Evolutionary conservation across 345 rosid genomes (phyloP).

Genomic region (Gossypium longicalyx): DNA sequence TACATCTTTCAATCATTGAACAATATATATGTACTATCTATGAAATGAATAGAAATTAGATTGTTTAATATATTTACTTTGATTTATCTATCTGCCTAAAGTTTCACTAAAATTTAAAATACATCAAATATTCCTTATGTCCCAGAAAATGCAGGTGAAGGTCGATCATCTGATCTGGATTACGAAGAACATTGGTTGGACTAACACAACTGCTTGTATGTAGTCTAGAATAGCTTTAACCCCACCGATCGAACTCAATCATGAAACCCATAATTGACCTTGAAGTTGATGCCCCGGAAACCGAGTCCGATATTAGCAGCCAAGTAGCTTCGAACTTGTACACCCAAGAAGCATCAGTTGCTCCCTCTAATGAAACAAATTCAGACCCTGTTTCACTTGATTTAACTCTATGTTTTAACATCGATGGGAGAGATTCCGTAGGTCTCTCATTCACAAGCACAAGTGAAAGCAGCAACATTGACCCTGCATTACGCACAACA

Average conservation of each 20-base stretch:
- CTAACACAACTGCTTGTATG: neutral
- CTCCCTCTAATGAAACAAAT: slow-evolving; percentile 33
- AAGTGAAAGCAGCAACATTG: slow-evolving; percentile 46
- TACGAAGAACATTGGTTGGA: neutral
- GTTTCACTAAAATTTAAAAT: neutral
- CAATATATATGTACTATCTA: neutral
- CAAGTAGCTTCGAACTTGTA: slow-evolving; percentile 69
- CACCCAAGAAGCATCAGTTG: slow-evolving; percentile 28
- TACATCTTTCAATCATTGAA: neutral
- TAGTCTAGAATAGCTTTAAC: neutral
- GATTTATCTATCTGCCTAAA: neutral
- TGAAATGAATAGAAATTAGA: neutral
- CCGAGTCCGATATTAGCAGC: slow-evolving; percentile 47
- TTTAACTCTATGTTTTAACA: slow-evolving; percentile 47
- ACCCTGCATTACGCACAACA: slow-evolving; percentile 31
- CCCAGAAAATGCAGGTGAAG: slow-evolving; percentile 21
- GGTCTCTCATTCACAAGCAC: slow-evolving; percentile 60
- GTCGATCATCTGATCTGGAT: slow-evolving; percentile 8
- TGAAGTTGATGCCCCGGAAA: slow-evolving; percentile 53
- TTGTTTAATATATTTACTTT: neutral
- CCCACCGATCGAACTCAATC: slow-evolving; percentile 6
- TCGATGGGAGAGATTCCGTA: slow-evolving; percentile 26
- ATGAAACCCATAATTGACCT: slow-evolving; percentile 56
- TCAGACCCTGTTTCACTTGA: slow-evolving; percentile 46
- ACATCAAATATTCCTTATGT: neutral